Percentiles rank a stretch among this genome's conserved stretches.
Conservation (phyloP, 2,329 filamentous ascomycete species). For the Endocalyx cinctus region DNA sequence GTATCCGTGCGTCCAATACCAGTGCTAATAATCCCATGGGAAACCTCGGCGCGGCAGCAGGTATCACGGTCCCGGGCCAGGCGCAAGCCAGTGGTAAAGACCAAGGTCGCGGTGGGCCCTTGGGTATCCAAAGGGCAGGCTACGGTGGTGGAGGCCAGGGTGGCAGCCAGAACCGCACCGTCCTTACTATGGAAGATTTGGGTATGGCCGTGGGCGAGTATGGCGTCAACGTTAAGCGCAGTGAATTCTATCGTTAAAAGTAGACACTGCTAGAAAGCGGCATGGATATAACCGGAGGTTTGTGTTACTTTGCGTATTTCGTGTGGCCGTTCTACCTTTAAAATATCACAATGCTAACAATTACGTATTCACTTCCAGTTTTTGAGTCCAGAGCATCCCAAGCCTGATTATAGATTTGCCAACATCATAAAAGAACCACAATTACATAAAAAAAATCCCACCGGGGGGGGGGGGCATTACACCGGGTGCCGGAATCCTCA, state of each 20-base stretch:
- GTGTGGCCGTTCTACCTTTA: too few species aligned
- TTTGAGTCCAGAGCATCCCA: too few species aligned
- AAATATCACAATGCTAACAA: too few species aligned
- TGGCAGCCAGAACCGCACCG: conserved; percentile 83
- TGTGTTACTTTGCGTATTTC: too few species aligned
- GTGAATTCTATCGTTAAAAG: conserved; percentile 72
- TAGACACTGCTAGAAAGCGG: neutral
- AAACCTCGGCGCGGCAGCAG: conserved; percentile 70
- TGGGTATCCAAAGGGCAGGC: conserved; percentile 72
- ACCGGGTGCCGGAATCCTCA: too few species aligned
- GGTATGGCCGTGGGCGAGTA: conserved; percentile 98
- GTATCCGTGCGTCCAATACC: conserved; percentile 85
- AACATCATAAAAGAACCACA: too few species aligned
- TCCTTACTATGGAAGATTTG: conserved; percentile 96
- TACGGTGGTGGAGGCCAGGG: conserved; percentile 87
- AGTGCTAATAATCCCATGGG: conserved; percentile 90
- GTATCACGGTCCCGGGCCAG: conserved; percentile 62
- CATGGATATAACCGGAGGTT: too few species aligned
- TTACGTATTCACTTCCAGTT: too few species aligned
- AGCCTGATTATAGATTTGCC: too few species aligned
- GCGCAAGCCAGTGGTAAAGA: conserved; percentile 51
- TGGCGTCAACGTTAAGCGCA: conserved; percentile 93
- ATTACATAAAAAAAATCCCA: too few species aligned
- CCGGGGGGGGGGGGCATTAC: too few species aligned
- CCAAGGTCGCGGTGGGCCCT: conserved; percentile 53